These are phyloP conservation scores for Penicillium robsamsonii DNA, from an alignment of 495 filamentous ascomycete species.

Conservation along the genomic window DNA sequence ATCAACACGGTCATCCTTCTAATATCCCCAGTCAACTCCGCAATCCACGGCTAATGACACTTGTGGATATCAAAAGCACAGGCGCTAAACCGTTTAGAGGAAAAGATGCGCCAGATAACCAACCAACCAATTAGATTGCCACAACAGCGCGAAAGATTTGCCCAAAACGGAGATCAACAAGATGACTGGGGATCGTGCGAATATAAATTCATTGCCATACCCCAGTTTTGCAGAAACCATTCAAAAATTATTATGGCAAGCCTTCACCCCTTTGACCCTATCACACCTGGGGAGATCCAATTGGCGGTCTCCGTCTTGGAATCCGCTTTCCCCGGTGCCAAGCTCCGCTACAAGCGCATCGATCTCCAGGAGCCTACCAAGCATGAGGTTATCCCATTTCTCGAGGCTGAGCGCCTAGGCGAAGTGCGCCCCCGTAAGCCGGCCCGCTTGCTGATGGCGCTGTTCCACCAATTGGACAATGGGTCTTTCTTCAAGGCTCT, in stretches of 20 bases:
- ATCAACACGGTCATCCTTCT: neutral
- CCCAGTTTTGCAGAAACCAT: neutral
- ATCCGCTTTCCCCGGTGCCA: constrained; percentile 38
- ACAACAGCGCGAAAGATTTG: constrained; percentile 23
- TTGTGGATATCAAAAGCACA: neutral
- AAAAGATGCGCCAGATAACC: constrained; percentile 23
- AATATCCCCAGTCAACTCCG: neutral
- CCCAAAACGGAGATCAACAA: constrained; percentile 13
- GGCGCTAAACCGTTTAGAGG: constrained; percentile 17
- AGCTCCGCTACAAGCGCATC: constrained; percentile 46
- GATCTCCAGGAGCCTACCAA: constrained; percentile 46
- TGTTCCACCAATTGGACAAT: constrained; percentile 44
- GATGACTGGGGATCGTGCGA: neutral
- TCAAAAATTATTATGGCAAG: constrained; percentile 19
- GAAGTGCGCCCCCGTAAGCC: constrained; percentile 36
- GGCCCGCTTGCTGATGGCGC: constrained; percentile 38
- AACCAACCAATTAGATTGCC: constrained; percentile 13
- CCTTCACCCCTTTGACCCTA: constrained; percentile 46
- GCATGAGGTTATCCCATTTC: constrained; percentile 41
- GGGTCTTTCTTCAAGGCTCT: constrained; percentile 44
- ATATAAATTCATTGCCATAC: neutral
- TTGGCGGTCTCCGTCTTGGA: constrained; percentile 40
- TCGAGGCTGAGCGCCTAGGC: constrained; percentile 40
- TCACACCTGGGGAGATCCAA: constrained; percentile 43
- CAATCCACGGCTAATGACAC: neutral